phyloP scores from a whole-genome alignment of 2,329 filamentous ascomycete species.

The Scorias spongiosa region DNA sequence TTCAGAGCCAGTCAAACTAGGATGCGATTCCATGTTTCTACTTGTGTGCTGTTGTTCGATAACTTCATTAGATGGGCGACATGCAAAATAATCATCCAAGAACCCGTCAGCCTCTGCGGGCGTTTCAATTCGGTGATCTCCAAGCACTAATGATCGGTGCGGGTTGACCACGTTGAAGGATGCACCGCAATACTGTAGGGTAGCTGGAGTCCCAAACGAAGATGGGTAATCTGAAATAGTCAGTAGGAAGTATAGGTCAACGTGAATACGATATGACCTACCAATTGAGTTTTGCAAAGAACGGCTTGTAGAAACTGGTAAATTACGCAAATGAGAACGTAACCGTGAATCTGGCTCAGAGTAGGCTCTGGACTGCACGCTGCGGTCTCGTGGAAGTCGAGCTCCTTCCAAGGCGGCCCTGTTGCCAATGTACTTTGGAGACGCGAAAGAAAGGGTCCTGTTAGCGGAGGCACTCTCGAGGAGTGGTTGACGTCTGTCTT shows the following conservation, averaged over 20 bases:
- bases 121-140: slow-evolving; percentile 14
- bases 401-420: too few species aligned
- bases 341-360: slow-evolving; percentile 8
- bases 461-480: too few species aligned
- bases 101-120: slow-evolving; percentile 20
- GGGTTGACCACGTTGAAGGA: slow-evolving; percentile 22
- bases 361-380: not conserved
- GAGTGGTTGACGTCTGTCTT: too few species aligned
- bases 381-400: too few species aligned
- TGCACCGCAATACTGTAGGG: slow-evolving; percentile 17
- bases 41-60: not conserved
- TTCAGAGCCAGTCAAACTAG: slow-evolving; percentile 6
- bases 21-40: slow-evolving; percentile 5
- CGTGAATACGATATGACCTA: slow-evolving; percentile 5
- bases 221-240: slow-evolving; percentile 7
- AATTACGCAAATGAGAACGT: slow-evolving; percentile 15
- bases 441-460: too few species aligned
- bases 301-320: slow-evolving; percentile 15
- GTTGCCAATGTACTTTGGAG: too few species aligned
- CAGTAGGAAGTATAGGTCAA: slow-evolving; percentile 7
- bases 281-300: slow-evolving; percentile 14
- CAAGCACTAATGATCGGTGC: slow-evolving; percentile 18
- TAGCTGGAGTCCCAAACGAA: slow-evolving; percentile 12
- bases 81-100: slow-evolving; percentile 18
- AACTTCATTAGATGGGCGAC: not conserved